phyloP scores from a whole-genome alignment of 2,329 filamentous ascomycete species.

The Golovinomyces cichoracearum region DNA sequence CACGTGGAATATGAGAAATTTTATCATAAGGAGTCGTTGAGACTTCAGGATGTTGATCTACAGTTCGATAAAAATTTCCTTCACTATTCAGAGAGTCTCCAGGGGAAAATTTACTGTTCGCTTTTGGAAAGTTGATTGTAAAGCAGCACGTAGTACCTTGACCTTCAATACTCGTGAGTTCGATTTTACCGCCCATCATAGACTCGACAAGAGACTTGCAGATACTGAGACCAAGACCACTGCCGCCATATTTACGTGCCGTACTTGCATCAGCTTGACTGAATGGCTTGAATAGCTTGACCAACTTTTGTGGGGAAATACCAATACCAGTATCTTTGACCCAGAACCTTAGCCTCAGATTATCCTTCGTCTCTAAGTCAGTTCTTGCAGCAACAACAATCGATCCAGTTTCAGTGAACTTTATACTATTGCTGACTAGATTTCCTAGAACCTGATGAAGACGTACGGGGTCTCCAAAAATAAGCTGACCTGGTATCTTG shows the following conservation, averaged over 20 bases:
- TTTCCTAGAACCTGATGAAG: constrained; percentile 51
- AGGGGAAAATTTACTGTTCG: constrained; percentile 29
- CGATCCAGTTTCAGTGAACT: constrained; percentile 69
- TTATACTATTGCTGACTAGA: constrained; percentile 74
- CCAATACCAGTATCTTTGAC: constrained; percentile 80
- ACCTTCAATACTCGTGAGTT: constrained; percentile 50
- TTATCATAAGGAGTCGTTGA: constrained; percentile 28
- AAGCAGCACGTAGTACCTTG: constrained; percentile 52
- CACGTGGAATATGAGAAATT: constrained; percentile 45
- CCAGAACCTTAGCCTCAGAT: constrained; percentile 55
- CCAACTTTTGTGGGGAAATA: constrained; percentile 55
- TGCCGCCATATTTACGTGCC: constrained; percentile 73
- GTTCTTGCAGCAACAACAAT: constrained; percentile 60
- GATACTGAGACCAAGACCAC: constrained; percentile 71
- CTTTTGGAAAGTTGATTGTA: constrained; percentile 64
- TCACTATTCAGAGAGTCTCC: constrained; percentile 24
- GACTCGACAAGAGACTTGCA: constrained; percentile 86
- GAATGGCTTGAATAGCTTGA: constrained; percentile 75
- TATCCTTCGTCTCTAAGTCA: constrained; percentile 42
- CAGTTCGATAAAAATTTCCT: constrained; percentile 18
- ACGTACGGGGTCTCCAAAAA: constrained; percentile 40
- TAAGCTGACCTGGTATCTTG: constrained; percentile 38
- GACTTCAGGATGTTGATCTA: constrained; percentile 19
- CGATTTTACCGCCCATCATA: constrained; percentile 68
- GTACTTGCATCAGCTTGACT: constrained; percentile 81